Percentiles rank a stretch among this genome's conserved stretches.
These are phyloP conservation scores for Ogataea nonfermentans DNA, from an alignment of 805 yeast genomes.

Conservation along the genomic window DNA sequence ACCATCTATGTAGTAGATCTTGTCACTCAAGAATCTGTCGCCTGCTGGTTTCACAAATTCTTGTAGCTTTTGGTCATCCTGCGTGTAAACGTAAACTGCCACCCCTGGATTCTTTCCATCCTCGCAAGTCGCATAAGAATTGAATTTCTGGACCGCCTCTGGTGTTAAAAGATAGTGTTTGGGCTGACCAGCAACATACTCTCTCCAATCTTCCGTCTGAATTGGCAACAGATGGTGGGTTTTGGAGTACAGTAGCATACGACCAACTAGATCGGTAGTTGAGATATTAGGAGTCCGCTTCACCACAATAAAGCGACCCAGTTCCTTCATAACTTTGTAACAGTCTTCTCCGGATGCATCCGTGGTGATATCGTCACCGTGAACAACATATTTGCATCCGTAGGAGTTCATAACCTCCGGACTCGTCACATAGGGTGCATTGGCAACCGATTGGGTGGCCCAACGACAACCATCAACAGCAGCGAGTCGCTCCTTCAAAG, in stretches of 20 bases:
- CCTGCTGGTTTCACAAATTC: slow-evolving; percentile 37
- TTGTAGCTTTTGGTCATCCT: slow-evolving; percentile 28
- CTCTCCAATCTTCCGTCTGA: slow-evolving; percentile 24
- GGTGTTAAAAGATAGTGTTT: slow-evolving; percentile 24
- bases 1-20: slow-evolving; percentile 65
- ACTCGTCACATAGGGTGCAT: slow-evolving; percentile 93
- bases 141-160: slow-evolving; percentile 43
- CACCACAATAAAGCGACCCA: slow-evolving; percentile 87
- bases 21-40: slow-evolving; percentile 11
- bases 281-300: slow-evolving; percentile 92
- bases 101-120: slow-evolving; percentile 61
- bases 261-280: slow-evolving; percentile 90
- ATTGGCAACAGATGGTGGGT: slow-evolving; percentile 51
- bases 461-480: slow-evolving; percentile 92
- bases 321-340: slow-evolving; percentile 76
- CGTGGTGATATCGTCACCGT: slow-evolving; percentile 96
- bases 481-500: slow-evolving; percentile 67
- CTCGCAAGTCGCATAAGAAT: slow-evolving; percentile 56
- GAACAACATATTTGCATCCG: slow-evolving; percentile 89
- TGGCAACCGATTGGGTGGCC: slow-evolving; percentile 67
- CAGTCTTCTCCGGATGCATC: slow-evolving; percentile 96
- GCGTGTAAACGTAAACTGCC: slow-evolving; percentile 49
- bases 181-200: slow-evolving; percentile 2
- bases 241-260: slow-evolving; percentile 68
- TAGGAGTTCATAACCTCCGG: slow-evolving; percentile 72